Evolutionary conservation across 805 yeast species (phyloP).

Genomic region (Candida orba): DNA sequence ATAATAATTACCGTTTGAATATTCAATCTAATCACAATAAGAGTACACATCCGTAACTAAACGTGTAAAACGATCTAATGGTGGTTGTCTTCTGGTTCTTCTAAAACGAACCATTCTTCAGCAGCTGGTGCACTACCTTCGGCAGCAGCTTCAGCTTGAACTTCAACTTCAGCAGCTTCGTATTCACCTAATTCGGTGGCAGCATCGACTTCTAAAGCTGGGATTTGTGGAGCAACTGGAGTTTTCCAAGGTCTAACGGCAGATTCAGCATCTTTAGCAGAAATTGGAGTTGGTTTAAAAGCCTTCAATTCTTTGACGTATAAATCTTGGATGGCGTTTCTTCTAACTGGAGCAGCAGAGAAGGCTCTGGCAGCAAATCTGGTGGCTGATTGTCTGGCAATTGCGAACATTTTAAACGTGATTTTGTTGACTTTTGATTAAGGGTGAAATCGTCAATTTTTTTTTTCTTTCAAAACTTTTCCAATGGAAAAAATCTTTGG

Average conservation of each 20-base stretch:
- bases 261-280: conserved; percentile 68
- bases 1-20: background rate
- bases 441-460: conserved; percentile 2
- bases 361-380: conserved; percentile 29
- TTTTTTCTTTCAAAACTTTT: background rate
- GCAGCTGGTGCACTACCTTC: conserved; percentile 35
- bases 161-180: conserved; percentile 69
- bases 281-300: conserved; percentile 76
- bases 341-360: conserved; percentile 28
- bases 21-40: background rate
- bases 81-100: conserved; percentile 52
- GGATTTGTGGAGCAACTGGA: conserved; percentile 73
- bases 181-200: conserved; percentile 61
- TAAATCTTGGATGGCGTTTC: conserved; percentile 70
- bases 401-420: conserved; percentile 17
- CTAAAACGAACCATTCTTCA: conserved; percentile 75
- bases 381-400: conserved; percentile 17
- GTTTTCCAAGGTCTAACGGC: conserved; percentile 77
- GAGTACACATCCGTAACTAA: too few species aligned
- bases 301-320: conserved; percentile 82
- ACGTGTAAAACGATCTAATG: conserved; percentile 28
- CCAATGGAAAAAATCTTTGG: background rate
- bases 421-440: background rate
- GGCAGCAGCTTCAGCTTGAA: conserved; percentile 28
- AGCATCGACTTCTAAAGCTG: conserved; percentile 62